Evolutionary conservation across 148 eudicot species (phyloP), one percentile per base, ranked within the genome.

Genomic region (Amaranthus hypochondriacus): DNA sequence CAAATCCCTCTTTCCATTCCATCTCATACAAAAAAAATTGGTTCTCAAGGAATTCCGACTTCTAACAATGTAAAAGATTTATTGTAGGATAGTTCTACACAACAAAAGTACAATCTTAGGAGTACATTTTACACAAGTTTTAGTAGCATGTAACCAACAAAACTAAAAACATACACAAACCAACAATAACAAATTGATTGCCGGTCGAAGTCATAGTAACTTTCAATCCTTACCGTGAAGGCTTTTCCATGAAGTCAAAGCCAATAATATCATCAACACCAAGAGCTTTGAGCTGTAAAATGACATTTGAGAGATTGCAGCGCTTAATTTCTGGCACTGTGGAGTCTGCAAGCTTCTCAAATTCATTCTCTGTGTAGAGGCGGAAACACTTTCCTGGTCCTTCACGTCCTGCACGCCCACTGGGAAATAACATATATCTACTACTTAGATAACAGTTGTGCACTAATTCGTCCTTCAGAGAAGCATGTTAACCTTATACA

Each of bases 391-490:
- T 95, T 51, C 97, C 98, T 73, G 97, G 92, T 79, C 90, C 96
- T 81, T 92, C 98, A 78, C 98, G 97, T 61, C 98, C 98, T 75
- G 98, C 98, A 83, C 98, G 97, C 58, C 97, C 98, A 83, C 98
- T 91, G 84, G 56, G 73, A 75, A 15, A 42, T 72, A 77, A 47
- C 53, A 14, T 48, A 28, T 48, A 61, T 14, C 9, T 51, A 6
- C 0, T 51, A 51, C 54, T 61, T 28, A 72, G 64, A 73, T 68
- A 42, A 62, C 8, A 42, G 15, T 71, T n/a, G n/a, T 60, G 11
- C 11, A 42, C n/a, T 72, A 6, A 14, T 51, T 72, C 51, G 15
- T 12, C 47, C 51, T 65, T 77, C 13, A 56, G 67, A 43, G 13
- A 43, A 62, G 2, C 39, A 28, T 28, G 66, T 21, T 59, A 21